Evolutionary conservation across 164 flowering plant genomes (phyloP).

Genomic region (Buxus sempervirens): DNA sequence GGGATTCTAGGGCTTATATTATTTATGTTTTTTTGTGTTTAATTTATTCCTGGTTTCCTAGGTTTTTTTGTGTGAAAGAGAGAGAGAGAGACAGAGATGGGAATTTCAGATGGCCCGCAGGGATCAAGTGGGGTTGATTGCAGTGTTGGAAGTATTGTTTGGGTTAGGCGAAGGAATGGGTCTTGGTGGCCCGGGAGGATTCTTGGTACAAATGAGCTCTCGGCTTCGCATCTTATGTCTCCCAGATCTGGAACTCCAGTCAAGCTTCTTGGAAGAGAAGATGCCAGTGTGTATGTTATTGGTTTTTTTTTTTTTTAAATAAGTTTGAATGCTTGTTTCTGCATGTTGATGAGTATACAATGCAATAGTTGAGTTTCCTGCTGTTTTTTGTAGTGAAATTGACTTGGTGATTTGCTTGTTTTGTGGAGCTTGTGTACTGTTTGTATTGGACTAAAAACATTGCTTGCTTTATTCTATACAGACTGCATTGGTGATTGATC

Average conservation of each 20-base stretch:
- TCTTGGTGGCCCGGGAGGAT: slow-evolving; percentile 90
- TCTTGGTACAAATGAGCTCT: slow-evolving; percentile 52
- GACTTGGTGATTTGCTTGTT: no score
- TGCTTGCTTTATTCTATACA: no score
- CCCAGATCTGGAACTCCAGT: slow-evolving; percentile 78
- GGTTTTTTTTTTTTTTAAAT: neutral
- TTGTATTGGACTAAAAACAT: no score
- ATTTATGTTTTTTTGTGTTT: no score
- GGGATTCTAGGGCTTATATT: neutral
- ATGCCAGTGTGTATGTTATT: slow-evolving; percentile 67
- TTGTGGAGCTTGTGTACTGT: no score
- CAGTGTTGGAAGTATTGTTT: slow-evolving; percentile 55
- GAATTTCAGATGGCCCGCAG: slow-evolving; percentile 21
- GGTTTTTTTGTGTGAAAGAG: neutral
- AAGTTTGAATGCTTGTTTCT: no score
- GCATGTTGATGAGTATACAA: no score
- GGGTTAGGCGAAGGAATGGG: slow-evolving; percentile 78
- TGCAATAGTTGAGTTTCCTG: no score
- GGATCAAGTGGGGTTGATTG: slow-evolving; percentile 20
- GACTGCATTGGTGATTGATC: no score
- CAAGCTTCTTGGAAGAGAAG: slow-evolving; percentile 75
- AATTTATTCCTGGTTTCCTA: neutral
- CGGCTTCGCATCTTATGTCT: slow-evolving; percentile 45
- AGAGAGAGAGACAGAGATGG: slow-evolving; percentile 20
- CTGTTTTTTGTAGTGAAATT: no score